These are phyloP conservation scores for Gamarada debralockiae DNA, from an alignment of 495 filamentous ascomycete species.

Conservation along the genomic window DNA sequence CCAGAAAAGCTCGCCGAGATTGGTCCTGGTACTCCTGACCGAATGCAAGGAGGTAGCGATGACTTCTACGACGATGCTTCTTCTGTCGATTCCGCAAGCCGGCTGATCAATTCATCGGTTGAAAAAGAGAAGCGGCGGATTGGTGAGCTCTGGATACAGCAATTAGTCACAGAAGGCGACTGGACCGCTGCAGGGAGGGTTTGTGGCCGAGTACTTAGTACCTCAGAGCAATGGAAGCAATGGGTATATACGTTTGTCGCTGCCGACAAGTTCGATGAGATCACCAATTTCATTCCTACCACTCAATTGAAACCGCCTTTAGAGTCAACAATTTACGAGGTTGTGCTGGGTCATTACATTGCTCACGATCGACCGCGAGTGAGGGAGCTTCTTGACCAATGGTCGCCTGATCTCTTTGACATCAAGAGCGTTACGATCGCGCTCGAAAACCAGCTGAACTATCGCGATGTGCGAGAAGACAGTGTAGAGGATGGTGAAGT, in stretches of 20 bases:
- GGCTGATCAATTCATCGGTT: conserved; percentile 51
- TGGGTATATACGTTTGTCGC: conserved; percentile 91
- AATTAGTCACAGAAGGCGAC: conserved; percentile 65
- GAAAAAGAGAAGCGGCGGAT: conserved; percentile 90
- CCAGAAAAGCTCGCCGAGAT: conserved; percentile 31
- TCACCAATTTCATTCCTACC: conserved; percentile 76
- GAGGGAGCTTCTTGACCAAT: conserved; percentile 73
- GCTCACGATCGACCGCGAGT: conserved; percentile 62
- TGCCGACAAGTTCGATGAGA: conserved; percentile 81
- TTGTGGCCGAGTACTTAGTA: conserved; percentile 75
- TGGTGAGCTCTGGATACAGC: conserved; percentile 88
- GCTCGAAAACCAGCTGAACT: conserved; percentile 70
- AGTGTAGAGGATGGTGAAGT: conserved; percentile 59
- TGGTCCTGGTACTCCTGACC: conserved; percentile 46
- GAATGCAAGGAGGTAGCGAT: conserved; percentile 51
- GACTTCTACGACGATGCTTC: conserved; percentile 80
- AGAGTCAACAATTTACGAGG: conserved; percentile 80
- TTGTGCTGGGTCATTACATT: conserved; percentile 82
- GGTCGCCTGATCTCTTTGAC: conserved; percentile 84
- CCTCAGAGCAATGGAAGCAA: conserved; percentile 83
- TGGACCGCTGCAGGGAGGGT: conserved; percentile 76
- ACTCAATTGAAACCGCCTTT: conserved; percentile 71
- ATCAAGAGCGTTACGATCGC: conserved; percentile 61
- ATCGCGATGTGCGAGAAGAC: conserved; percentile 62
- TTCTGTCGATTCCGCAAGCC: conserved; percentile 52